These are phyloP conservation scores for Bruguiera hainesii DNA, from an alignment of 441 rosid genomes.

Conservation along the genomic window DNA sequence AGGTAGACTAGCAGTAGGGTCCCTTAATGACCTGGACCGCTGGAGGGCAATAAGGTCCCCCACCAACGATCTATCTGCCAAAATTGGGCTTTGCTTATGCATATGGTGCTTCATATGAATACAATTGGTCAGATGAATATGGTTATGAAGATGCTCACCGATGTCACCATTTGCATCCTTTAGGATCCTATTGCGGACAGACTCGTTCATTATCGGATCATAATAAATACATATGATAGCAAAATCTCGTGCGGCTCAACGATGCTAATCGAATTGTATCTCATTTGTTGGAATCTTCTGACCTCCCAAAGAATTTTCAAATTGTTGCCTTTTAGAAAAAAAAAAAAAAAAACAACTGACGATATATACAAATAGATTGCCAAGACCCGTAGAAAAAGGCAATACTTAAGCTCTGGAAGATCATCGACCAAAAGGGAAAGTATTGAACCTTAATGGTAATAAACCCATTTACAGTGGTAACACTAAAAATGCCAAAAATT, in stretches of 20 bases:
- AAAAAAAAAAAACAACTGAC: not conserved
- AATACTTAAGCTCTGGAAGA: conserved; percentile 31
- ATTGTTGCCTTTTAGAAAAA: conserved; percentile 18
- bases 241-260: conserved; percentile 29
- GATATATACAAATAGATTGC: not conserved
- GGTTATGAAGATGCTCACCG: conserved; percentile 89
- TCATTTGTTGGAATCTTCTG: conserved; percentile 33
- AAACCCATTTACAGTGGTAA: conserved; percentile 7
- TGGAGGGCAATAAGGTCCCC: conserved; percentile 91
- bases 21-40: conserved; percentile 83
- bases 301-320: conserved; percentile 33
- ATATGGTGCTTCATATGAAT: conserved; percentile 98
- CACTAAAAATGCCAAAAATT: not conserved
- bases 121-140: conserved; percentile 90
- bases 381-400: conserved; percentile 23
- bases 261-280: conserved; percentile 37
- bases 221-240: conserved; percentile 23
- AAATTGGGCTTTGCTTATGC: conserved; percentile 90
- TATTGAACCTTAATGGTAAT: conserved; percentile 24
- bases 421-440: conserved; percentile 22
- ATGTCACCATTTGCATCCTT: conserved; percentile 92
- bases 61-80: conserved; percentile 71
- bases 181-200: conserved; percentile 67
- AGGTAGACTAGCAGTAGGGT: conserved; percentile 92
- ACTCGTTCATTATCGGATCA: conserved; percentile 70